A percentile compares a stretch with the other conserved stretches of the same genome.
phyloP scores from a whole-genome alignment of 331 rosid genomes.

The Erythrophleum ivorense region DNA sequence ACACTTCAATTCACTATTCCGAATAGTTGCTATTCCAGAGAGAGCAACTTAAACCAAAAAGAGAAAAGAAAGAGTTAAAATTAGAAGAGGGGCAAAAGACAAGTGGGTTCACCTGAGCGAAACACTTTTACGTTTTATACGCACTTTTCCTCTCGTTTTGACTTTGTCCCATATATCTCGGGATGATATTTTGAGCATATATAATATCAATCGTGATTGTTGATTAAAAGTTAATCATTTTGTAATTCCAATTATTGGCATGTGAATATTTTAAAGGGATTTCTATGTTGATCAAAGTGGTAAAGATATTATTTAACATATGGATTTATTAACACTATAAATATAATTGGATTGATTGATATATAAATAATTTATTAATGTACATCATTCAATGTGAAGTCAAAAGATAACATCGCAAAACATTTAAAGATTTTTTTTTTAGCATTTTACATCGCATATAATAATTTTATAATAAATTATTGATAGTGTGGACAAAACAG shows the following conservation, averaged over 20 bases:
- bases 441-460: background rate
- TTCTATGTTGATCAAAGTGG: background rate
- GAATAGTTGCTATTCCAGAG: conserved; percentile 22
- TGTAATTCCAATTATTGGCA: conserved; percentile 36
- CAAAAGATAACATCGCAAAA: background rate
- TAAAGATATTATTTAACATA: background rate
- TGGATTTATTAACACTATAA: too few relatives aligned
- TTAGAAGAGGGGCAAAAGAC: conserved; percentile 15
- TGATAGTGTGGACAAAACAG: background rate
- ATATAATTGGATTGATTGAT: background rate
- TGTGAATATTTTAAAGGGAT: background rate
- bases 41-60: conserved; percentile 29
- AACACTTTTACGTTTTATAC: conserved; percentile 33
- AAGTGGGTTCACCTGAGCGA: conserved; percentile 39
- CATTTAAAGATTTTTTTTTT: background rate
- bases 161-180: conserved; percentile 30
- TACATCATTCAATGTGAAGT: background rate
- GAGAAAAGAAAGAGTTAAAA: background rate
- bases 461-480: background rate
- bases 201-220: background rate
- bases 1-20: conserved; percentile 20
- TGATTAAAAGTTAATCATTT: conserved; percentile 32
- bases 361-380: too few relatives aligned
- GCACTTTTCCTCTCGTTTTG: conserved; percentile 46
- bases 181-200: conserved; percentile 34